Base-by-base conservation (phyloP, 257 asterid genomes). In the Solanum phureja region DNA sequence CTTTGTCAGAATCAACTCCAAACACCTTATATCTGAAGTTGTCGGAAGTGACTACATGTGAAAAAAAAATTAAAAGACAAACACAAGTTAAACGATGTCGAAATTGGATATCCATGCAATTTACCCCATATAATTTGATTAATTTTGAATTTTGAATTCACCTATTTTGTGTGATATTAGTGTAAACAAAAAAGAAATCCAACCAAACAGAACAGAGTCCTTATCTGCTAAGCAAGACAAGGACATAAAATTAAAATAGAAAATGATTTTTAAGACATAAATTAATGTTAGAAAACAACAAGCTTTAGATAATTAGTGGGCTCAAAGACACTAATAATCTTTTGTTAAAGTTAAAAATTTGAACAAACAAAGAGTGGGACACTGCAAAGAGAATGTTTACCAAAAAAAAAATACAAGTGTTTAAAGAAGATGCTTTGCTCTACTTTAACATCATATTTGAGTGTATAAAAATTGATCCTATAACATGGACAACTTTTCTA, bases 311-410 rank as follows among this genome's bases (percentile, higher is more conserved):
- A 82, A 73, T 73, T 73, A 49, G 86, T 82, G 86, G 86, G 69
- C 72, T 77, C 81, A 83, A 27, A 69, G 76, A 46, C 46, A 29
- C 6, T 83, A 69, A 69, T 29, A 29, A 87, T 77, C 58, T 84
- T 69, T 69, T 89, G 85, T 74, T 58, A 87, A 90, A 90, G 86
- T 19, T 49, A 1, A 72, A 49, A 18, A 49, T 88, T 87, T 9
- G 89, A 87, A 68, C 83, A 79, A 79, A 84, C 75, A 56, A 33
- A 27, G 31, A 64, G 87, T 84, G 91, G 93, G 94, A 86, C 92
- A 88, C 86, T 86, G 88, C 96, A 93, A 91, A 90, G 87, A 91
- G 93, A 93, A 91, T 93, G 93, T 90, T 88, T 23, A 91, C 90
- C 79, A 72, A 79, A 76, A 72, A 29, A 29, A 1, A 42, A 52